Base-by-base conservation (phyloP, 495 filamentous ascomycete genomes). In the Penicillium cataractarum region DNA sequence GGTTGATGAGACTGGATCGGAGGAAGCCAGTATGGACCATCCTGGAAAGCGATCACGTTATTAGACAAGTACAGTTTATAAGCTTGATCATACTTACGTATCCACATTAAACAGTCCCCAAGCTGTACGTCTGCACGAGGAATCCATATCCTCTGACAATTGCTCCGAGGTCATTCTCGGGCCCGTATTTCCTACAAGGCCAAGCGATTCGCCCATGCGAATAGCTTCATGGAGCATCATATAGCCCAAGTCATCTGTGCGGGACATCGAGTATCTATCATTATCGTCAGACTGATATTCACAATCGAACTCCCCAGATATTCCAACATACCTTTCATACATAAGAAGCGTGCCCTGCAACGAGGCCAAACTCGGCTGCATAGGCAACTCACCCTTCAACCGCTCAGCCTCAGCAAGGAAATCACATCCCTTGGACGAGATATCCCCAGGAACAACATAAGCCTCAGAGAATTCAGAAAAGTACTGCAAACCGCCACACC, bases 81-180 rank as follows among this genome's bases (percentile, higher is more conserved):
- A 46, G 57, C 17, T 40, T 7, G 3, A 26, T 2, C 15, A 7
- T 8, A 71, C 78, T 50, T 61, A 79, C 79, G 79, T 80, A 46
- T 82, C 79, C 42, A 80, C 73, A 50, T 80, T 75, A 52, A 80
- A 80, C 21, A 82, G 55, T 1, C 79, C 79, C 79, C 78, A 80
- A 6, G 75, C 76, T 19, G 76, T 78, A 55, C 74, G 65, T 55
- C 66, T 68, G 39, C 74, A 52, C 2, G 76, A 80, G 7, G 60
- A 58, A 44, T 75, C 69, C 73, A 76, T 80, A 46, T 79, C 77
- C 10, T 67, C 42, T 0, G 74, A 71, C 5, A 74, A 37, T 15
- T 69, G 68, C 13, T 60, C 64, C 13, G 69, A 61, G 0, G 44
- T 63, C 10, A 74, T 53, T 15, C 55, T 53, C 3, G 67, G 64